Evolutionary conservation across 2,329 filamentous ascomycete species (phyloP).

Genomic region (Tricladium varicosporioides): DNA sequence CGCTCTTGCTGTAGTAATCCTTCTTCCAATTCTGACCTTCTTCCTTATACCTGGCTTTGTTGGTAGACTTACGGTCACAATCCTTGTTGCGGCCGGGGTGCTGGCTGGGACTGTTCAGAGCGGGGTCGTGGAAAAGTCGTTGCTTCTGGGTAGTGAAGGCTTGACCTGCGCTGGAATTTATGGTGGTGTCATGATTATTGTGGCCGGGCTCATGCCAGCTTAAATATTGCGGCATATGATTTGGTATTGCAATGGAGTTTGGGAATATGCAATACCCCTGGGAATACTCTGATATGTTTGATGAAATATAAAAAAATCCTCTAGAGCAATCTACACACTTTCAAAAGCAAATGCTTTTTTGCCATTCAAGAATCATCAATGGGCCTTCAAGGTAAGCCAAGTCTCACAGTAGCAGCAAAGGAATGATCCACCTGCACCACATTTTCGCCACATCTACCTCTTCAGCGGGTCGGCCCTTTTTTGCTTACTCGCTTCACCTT

Average conservation of each 20-base stretch:
- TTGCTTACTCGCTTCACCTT: too few relatives aligned
- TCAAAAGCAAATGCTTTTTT: too few relatives aligned
- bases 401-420: too few relatives aligned
- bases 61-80: conserved; percentile 55
- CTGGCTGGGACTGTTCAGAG: conserved; percentile 25
- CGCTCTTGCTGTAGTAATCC: conserved; percentile 50
- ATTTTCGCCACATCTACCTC: too few relatives aligned
- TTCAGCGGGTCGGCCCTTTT: too few relatives aligned
- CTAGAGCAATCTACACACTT: too few relatives aligned
- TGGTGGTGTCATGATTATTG: conserved; percentile 27
- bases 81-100: conserved; percentile 49
- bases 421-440: too few relatives aligned
- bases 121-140: conserved; percentile 11
- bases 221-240: background rate
- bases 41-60: conserved; percentile 54
- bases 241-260: conserved; percentile 2
- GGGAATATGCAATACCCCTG: conserved; percentile 3
- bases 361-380: too few relatives aligned
- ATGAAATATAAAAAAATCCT: too few relatives aligned
- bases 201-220: conserved; percentile 27
- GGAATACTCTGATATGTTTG: too few relatives aligned
- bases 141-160: conserved; percentile 21
- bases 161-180: conserved; percentile 29
- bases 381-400: too few relatives aligned
- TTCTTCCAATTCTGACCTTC: conserved; percentile 59